Base-by-base conservation (phyloP, 441 rosid species). In the Viola pubescens region DNA sequence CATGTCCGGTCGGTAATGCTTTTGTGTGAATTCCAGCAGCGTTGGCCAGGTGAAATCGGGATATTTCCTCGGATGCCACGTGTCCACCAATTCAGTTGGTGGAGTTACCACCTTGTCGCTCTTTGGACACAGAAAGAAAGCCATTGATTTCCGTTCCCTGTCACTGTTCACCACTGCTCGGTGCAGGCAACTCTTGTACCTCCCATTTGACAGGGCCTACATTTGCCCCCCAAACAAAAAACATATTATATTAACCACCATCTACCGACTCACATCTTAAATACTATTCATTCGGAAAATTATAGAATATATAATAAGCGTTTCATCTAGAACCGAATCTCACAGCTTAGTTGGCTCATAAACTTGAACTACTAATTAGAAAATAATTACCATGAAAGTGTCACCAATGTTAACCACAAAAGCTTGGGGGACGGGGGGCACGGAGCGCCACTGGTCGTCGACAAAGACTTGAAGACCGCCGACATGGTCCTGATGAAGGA, bases 21-120 rank as follows among this genome's bases (percentile, higher is more conserved):
- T 72, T 44, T 76, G 81, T 12, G 80, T 73, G 64, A 80, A 82
- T 11, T 64, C 66, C n/a, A 78, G 73, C 37, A 82, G 49, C 48
- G 70, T 64, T 37, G 78, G 48, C 85, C 83, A 83, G 4, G 82
- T 79, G 71, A 83, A 83, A 48, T 79, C 81, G 3, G 87, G 82
- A 37, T 71, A 79, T 51, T 56, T 63, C 64, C 87, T 72, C 40
- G 13, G 3, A 40, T 62, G 56, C 16, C 41, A 46, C 9, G 60
- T 58, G 46, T 39, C 37, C 37, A 47, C 39, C 54, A 71, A 72
- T 4, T 70, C 87, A 8, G 44, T 46, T 6, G 81, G 87, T 4
- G 84, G 78, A 39, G 50, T 62, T 41, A 80, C 72, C 60, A 77
- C 45, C 40, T 78, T 75, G 70, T 81, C 82, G 5, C 55, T 71